Percentiles rank a stretch among this genome's conserved stretches.
These are phyloP conservation scores for Tremellales sp. DNA, from an alignment of 1,284 basidiomycete species.

Conservation along the genomic window DNA sequence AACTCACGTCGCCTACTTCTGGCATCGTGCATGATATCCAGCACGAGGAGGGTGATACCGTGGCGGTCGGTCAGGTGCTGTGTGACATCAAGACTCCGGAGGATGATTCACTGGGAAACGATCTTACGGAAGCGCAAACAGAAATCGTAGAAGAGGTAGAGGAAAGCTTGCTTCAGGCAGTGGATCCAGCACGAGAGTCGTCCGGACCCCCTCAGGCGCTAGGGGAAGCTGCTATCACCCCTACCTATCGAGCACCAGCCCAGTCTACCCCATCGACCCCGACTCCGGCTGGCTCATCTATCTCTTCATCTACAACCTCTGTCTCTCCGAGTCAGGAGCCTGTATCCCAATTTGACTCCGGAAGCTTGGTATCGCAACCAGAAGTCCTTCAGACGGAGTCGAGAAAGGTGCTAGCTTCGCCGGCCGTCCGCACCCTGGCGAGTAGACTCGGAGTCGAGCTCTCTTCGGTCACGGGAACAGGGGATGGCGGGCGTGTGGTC, in stretches of 20 bases:
- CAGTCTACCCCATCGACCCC: slow-evolving; percentile 15
- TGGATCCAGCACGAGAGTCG: slow-evolving; percentile 16
- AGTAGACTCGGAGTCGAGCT: slow-evolving; percentile 32
- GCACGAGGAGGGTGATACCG: slow-evolving; percentile 76
- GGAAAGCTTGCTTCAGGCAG: slow-evolving; percentile 9
- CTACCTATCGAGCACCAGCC: no score
- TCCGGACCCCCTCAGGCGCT: slow-evolving; percentile 28
- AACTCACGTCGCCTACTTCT: slow-evolving; percentile 85
- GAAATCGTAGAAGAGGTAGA: slow-evolving; percentile 13
- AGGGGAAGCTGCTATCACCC: slow-evolving; percentile 40
- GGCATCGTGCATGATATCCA: slow-evolving; percentile 70
- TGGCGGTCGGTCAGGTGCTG: slow-evolving; percentile 77
- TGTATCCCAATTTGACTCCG: neutral
- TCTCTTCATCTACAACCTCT: slow-evolving; percentile 1
- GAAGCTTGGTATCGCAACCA: neutral
- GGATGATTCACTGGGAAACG: slow-evolving; percentile 37
- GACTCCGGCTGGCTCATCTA: slow-evolving; percentile 15
- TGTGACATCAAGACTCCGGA: slow-evolving; percentile 79
- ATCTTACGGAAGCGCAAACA: neutral
- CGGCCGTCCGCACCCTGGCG: slow-evolving; percentile 38
- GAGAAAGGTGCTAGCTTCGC: slow-evolving; percentile 20
- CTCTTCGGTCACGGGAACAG: slow-evolving; percentile 58
- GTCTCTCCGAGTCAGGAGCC: no score
- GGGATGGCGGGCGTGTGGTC: slow-evolving; percentile 59
- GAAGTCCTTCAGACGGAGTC: neutral